Conservation (phyloP, 495 filamentous ascomycete genomes). For the Penicillium subrubescens region DNA sequence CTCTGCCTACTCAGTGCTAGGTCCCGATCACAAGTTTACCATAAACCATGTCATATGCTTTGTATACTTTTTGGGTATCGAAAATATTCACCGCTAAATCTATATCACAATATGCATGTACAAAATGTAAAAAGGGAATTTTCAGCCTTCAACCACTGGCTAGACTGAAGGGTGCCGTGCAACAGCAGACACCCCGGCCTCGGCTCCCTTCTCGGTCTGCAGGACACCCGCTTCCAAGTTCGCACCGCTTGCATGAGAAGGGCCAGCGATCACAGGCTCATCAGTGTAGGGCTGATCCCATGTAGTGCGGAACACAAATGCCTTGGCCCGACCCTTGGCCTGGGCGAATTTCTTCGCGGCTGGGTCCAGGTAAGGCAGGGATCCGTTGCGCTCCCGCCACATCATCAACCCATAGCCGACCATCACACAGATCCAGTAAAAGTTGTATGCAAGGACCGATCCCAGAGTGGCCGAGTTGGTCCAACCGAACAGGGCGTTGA, state of each 20-base stretch:
- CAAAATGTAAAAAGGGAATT: background rate
- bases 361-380: slow-evolving; percentile 28
- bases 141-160: background rate
- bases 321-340: slow-evolving; percentile 23
- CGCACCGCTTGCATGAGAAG: slow-evolving; percentile 13
- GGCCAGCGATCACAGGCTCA: slow-evolving; percentile 2
- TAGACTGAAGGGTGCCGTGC: background rate
- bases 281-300: slow-evolving; percentile 13
- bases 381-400: slow-evolving; percentile 27
- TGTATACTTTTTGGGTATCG: slow-evolving; percentile 1
- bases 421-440: slow-evolving; percentile 69
- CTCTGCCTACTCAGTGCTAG: background rate
- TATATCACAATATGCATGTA: background rate
- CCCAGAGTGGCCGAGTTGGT: slow-evolving; percentile 84
- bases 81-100: background rate
- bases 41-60: background rate
- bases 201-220: slow-evolving; percentile 9
- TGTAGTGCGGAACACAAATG: slow-evolving; percentile 24
- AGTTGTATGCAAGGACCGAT: slow-evolving; percentile 79
- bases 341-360: slow-evolving; percentile 10
- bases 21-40: background rate
- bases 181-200: slow-evolving; percentile 12
- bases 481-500: slow-evolving; percentile 83
- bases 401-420: slow-evolving; percentile 29
- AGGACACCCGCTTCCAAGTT: slow-evolving; percentile 1